phyloP scores from a whole-genome alignment of 352 stramenopile species.

The Globisporangium orthogonon region DNA sequence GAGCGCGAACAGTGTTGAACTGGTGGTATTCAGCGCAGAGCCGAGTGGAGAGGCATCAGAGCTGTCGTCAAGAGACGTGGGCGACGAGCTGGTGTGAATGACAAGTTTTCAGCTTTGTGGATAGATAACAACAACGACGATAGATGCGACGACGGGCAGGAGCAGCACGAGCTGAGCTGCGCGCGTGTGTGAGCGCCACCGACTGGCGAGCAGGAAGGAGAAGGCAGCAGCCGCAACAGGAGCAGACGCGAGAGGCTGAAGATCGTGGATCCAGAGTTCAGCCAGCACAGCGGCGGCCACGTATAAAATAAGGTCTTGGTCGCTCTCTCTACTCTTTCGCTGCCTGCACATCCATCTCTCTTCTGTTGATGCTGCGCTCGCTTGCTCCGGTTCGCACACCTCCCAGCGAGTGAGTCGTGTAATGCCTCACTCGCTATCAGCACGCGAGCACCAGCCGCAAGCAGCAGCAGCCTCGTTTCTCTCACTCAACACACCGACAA shows the following conservation, averaged over 20 bases:
- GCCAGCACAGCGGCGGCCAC: not conserved
- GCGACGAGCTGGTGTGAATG: not conserved
- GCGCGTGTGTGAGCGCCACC: too few species aligned
- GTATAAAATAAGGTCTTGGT: not conserved
- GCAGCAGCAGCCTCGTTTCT: not conserved
- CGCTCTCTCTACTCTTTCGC: not conserved
- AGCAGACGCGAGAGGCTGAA: not conserved
- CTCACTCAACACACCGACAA: not conserved
- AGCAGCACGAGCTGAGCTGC: too few species aligned
- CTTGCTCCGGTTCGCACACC: too few species aligned
- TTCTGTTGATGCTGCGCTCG: not conserved
- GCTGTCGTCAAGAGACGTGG: not conserved
- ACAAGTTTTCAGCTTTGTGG: not conserved
- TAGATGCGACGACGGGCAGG: not conserved
- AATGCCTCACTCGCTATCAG: too few species aligned
- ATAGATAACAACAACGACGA: slow-evolving; percentile 1
- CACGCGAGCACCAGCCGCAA: not conserved
- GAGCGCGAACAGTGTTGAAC: not conserved
- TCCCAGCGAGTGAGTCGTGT: too few species aligned
- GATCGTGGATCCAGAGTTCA: not conserved
- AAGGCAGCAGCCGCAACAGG: not conserved
- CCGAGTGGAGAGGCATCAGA: not conserved
- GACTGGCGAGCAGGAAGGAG: not conserved
- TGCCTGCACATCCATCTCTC: too few species aligned
- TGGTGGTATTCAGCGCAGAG: not conserved